phyloP scores from a whole-genome alignment of 1,284 basidiomycete species.

The Microstroma glucosiphilum region DNA sequence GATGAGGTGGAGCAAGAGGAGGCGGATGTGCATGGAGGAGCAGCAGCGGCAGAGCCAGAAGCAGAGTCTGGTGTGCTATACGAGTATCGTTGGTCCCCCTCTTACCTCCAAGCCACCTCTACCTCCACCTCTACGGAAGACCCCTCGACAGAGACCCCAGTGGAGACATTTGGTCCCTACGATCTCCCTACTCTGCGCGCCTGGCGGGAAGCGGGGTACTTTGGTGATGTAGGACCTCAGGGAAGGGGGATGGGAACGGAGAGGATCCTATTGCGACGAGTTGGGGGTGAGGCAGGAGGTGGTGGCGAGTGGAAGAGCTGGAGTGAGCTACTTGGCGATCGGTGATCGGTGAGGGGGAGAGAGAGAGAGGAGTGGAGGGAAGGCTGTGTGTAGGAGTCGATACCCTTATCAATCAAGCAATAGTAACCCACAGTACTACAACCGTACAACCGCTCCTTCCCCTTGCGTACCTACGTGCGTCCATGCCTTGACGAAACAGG shows the following conservation, averaged over 20 bases:
- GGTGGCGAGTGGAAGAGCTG: neutral
- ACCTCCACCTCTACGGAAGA: conserved; percentile 11
- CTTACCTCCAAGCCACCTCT: conserved; percentile 31
- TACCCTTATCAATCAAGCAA: too few relatives aligned
- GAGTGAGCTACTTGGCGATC: neutral
- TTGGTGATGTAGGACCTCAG: conserved; percentile 23
- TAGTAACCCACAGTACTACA: too few relatives aligned
- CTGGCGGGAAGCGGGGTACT: conserved; percentile 44
- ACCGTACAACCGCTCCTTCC: too few relatives aligned
- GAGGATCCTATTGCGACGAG: conserved; percentile 29
- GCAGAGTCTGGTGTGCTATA: neutral
- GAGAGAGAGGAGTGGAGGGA: too few relatives aligned
- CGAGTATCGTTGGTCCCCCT: conserved; percentile 44
- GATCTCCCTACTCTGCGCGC: conserved; percentile 21
- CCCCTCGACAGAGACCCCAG: conserved; percentile 23
- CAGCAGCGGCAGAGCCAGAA: neutral
- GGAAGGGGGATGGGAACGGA: conserved; percentile 15
- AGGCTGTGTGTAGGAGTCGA: too few relatives aligned
- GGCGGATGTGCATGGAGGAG: conserved; percentile 4
- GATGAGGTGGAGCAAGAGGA: too few relatives aligned
- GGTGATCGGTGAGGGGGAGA: too few relatives aligned
- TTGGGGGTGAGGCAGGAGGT: neutral
- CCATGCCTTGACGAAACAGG: too few relatives aligned
- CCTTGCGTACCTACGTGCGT: too few relatives aligned
- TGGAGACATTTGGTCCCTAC: conserved; percentile 42